Base-by-base conservation (phyloP, 2,329 filamentous ascomycete genomes). In the Exophiala sideris region DNA sequence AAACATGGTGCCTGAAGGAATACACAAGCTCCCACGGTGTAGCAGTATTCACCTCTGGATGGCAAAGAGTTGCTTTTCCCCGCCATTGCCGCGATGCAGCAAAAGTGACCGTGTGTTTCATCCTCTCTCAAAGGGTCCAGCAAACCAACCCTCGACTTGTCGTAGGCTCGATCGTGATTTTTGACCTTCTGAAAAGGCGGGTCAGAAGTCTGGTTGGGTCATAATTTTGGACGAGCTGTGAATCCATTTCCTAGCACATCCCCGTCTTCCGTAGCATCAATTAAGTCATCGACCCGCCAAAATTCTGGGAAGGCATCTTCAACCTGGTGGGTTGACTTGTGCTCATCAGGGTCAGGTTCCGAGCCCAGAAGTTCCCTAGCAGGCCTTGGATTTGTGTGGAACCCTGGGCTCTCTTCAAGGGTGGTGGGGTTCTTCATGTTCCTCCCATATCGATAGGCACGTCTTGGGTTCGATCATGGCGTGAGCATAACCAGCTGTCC, bases 61-160 rank as follows among this genome's bases (percentile, higher is more conserved):
- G 29, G 35, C 16, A 47, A 21, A n/a, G 38, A 44, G 35, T 48
- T 45, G 56, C 48, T 44, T 52, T 53, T 59, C 56, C 56, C 56
- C 56, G 56, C 52, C 33, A 49, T 46, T 32, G 40, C 34, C 45
- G 36, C 36, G 35, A n/a, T 47, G 45, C 35, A 36, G 35, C 35
- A 33, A 45, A 48, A 20, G 39, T 33, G 45, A 47, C 35, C 48
- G 53, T 33, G 57, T 59, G 57, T 59, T 59, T 59, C 57, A 59
- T 59, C 40, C 50, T 21, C 48, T 45, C 38, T 32, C 45, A 45
- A 34, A 34, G 24, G 11, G 20, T 48, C 35, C 34, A 40, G 29
- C 41, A 35, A 29, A 12, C 36, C 46, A 8, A 18, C 33, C 33
- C 14, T 21, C 10, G 45, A 21, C 18, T 53, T 48, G 24, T 48